Conservation (phyloP, 371 early-diverging fungal species). For the Umbelopsis sp. region DNA sequence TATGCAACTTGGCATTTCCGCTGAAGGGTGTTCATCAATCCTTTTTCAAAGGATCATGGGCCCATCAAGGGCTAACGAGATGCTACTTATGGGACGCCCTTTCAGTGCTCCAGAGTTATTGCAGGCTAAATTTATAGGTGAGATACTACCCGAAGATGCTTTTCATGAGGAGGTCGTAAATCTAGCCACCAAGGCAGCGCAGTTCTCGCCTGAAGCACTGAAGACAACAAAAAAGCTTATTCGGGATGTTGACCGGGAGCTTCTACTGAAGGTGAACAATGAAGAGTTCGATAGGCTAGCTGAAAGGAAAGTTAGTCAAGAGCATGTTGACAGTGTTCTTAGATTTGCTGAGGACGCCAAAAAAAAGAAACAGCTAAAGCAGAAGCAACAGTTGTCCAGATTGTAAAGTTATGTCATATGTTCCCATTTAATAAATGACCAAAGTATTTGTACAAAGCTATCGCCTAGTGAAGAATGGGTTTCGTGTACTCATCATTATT, state of each 20-base stretch:
- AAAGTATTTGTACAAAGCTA: no score
- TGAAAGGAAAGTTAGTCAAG: not conserved
- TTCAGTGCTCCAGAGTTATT: conserved; percentile 42
- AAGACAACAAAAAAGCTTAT: conserved; percentile 42
- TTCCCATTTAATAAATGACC: no score
- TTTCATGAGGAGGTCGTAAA: conserved; percentile 42
- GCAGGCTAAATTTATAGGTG: conserved; percentile 34
- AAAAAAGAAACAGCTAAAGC: not conserved
- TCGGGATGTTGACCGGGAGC: conserved; percentile 29
- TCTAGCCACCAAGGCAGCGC: conserved; percentile 34
- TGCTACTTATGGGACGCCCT: conserved; percentile 46
- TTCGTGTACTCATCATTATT: no score
- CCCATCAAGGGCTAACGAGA: conserved; percentile 46
- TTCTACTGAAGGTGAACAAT: conserved; percentile 31
- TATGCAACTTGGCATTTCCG: conserved; percentile 57
- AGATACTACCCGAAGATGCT: conserved; percentile 41
- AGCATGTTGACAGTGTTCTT: not conserved
- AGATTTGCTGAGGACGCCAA: not conserved
- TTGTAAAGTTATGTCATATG: not conserved
- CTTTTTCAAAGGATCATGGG: conserved; percentile 51
- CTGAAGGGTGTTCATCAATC: conserved; percentile 51
- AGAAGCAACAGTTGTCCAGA: not conserved
- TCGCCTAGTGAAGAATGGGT: no score
- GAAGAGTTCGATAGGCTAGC: conserved; percentile 32
- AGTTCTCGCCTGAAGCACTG: conserved; percentile 43